Evolutionary conservation across 768 basidiomycete genomes (phyloP).

Genomic region (Boletus pseudopeckii): DNA sequence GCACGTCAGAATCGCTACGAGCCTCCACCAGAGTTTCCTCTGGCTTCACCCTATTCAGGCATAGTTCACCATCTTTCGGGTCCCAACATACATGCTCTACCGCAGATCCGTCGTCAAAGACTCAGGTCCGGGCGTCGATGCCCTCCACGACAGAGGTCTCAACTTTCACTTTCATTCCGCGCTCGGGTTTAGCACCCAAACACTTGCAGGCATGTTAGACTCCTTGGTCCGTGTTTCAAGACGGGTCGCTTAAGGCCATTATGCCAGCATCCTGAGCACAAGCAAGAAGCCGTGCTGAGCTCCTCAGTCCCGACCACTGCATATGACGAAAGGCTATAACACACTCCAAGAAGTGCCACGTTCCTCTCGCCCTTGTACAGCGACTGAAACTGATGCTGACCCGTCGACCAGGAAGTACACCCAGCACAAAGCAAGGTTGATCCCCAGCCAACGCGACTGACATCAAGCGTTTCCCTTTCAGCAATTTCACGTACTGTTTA

Average conservation of each 20-base stretch:
- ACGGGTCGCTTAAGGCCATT: slow-evolving; percentile 79
- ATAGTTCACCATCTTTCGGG: slow-evolving; percentile 92
- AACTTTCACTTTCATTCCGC: slow-evolving; percentile 75
- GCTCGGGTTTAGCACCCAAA: slow-evolving; percentile 69
- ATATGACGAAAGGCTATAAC: slow-evolving; percentile 13
- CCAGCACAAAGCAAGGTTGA: slow-evolving; percentile 52
- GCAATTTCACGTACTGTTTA: slow-evolving; percentile 81
- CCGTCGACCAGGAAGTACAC: slow-evolving; percentile 53
- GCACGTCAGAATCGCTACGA: slow-evolving; percentile 95
- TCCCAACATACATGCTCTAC: slow-evolving; percentile 84
- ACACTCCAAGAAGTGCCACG: slow-evolving; percentile 9
- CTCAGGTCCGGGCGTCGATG: slow-evolving; percentile 74
- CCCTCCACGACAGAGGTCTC: slow-evolving; percentile 60
- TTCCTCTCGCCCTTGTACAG: slow-evolving; percentile 38
- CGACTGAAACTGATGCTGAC: slow-evolving; percentile 66
- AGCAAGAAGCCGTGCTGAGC: slow-evolving; percentile 32
- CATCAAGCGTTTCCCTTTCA: slow-evolving; percentile 76
- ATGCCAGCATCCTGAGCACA: slow-evolving; percentile 73
- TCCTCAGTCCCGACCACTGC: slow-evolving; percentile 7
- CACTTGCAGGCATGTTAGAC: slow-evolving; percentile 81
- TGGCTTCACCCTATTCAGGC: slow-evolving; percentile 89
- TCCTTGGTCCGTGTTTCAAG: slow-evolving; percentile 87
- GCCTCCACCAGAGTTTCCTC: slow-evolving; percentile 96
- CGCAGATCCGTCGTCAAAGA: slow-evolving; percentile 69
- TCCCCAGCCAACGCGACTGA: slow-evolving; percentile 55